Evolutionary conservation across 2,329 filamentous ascomycete species (phyloP).

Genomic region (Xylariaceae sp.): DNA sequence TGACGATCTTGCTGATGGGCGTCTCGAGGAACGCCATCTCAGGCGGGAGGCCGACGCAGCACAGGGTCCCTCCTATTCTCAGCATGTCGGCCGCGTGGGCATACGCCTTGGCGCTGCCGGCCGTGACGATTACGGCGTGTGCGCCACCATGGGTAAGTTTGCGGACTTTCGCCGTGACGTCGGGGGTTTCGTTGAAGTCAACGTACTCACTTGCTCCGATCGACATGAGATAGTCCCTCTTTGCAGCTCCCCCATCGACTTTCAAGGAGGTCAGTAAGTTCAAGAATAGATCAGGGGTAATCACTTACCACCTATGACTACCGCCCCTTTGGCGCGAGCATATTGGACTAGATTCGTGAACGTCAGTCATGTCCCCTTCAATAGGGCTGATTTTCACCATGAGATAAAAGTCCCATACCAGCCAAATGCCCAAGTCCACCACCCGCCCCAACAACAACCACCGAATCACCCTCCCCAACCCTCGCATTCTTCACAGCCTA

Average conservation of each 20-base stretch:
- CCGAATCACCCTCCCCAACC: conserved; percentile 32
- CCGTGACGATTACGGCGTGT: conserved; percentile 39
- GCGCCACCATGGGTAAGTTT: conserved; percentile 37
- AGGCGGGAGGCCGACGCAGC: conserved; percentile 41
- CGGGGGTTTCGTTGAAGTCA: conserved; percentile 33
- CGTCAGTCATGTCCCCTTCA: not conserved
- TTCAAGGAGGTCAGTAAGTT: not conserved
- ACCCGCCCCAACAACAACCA: conserved; percentile 42
- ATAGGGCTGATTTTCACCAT: not conserved
- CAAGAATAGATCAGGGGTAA: not conserved
- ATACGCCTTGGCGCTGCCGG: conserved; percentile 38
- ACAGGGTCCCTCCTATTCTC: conserved; percentile 38
- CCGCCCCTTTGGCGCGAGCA: conserved; percentile 36
- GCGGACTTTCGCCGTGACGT: conserved; percentile 33
- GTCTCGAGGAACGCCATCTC: conserved; percentile 35
- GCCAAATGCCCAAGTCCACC: conserved; percentile 43
- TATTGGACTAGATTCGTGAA: conserved; percentile 36
- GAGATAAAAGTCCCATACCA: conserved; percentile 26
- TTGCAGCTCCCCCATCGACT: conserved; percentile 37
- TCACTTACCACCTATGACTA: conserved; percentile 33
- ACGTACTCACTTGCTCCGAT: conserved; percentile 38
- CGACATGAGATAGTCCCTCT: conserved; percentile 35
- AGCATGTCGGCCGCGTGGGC: conserved; percentile 40
- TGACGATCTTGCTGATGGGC: conserved; percentile 40
- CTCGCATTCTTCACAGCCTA: conserved; percentile 40